These are phyloP conservation scores for Leccinum arenicola DNA, from an alignment of 768 basidiomycete genomes.

Conservation along the genomic window DNA sequence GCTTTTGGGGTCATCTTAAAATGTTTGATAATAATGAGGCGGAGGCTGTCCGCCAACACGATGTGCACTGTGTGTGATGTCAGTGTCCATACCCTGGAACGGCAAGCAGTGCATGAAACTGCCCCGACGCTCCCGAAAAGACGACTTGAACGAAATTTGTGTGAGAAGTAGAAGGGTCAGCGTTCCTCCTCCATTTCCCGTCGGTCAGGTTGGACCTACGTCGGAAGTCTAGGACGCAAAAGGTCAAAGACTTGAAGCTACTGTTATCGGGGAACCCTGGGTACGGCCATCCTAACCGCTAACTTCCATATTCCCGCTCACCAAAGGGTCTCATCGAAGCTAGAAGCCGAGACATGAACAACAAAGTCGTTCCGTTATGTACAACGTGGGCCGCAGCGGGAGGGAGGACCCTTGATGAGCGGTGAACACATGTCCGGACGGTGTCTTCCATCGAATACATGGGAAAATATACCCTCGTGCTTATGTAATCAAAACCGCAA, in stretches of 20 bases:
- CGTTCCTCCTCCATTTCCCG: not conserved
- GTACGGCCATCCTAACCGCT: not conserved
- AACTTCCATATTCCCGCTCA: not conserved
- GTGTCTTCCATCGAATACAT: not conserved
- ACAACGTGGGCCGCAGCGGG: not conserved
- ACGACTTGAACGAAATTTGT: slow-evolving; percentile 19
- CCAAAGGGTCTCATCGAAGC: not conserved
- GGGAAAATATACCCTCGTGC: slow-evolving; percentile 6
- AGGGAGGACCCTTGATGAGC: not conserved
- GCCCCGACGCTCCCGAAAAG: slow-evolving; percentile 7
- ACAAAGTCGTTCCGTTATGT: not conserved
- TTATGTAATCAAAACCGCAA: slow-evolving; percentile 26
- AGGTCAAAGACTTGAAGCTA: not conserved
- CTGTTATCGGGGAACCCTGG: not conserved
- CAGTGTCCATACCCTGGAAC: not conserved
- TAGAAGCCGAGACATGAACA: not conserved
- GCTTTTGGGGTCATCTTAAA: not conserved
- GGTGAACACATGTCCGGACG: not conserved
- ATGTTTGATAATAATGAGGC: not conserved
- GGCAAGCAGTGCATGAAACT: not conserved
- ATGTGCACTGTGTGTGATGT: slow-evolving; percentile 1
- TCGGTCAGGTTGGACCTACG: not conserved
- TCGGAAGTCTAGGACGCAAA: not conserved
- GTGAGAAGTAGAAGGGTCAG: slow-evolving; percentile 8
- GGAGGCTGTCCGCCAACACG: slow-evolving; percentile 7